A percentile compares a stretch with the other conserved stretches of the same genome.
phyloP scores from a whole-genome alignment of 768 basidiomycete genomes.

The Hypholoma sublateritium region DNA sequence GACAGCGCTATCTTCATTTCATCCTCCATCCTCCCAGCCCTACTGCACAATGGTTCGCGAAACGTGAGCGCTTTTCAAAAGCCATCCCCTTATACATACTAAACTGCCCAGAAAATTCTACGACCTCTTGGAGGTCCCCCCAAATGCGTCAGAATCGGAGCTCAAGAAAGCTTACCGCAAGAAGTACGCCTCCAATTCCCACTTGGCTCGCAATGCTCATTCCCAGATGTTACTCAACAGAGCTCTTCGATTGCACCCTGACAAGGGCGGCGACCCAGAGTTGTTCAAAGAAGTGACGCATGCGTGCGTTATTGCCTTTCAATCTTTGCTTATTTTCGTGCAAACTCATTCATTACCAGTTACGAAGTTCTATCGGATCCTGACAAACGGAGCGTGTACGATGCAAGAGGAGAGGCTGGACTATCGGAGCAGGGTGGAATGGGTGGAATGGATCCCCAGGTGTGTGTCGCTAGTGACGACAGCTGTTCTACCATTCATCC shows the following conservation, averaged over 20 bases:
- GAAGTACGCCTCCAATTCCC: conserved; percentile 51
- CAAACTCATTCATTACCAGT: conserved; percentile 36
- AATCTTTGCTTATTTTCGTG: neutral
- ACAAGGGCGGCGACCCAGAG: conserved; percentile 96
- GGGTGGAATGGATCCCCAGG: conserved; percentile 97
- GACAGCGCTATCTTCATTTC: conserved; percentile 18
- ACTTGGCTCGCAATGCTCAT: conserved; percentile 10
- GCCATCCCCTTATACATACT: conserved; percentile 2
- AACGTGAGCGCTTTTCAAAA: conserved; percentile 19
- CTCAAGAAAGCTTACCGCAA: conserved; percentile 96
- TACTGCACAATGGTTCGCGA: conserved; percentile 21
- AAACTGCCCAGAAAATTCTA: conserved; percentile 71
- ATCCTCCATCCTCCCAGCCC: conserved; percentile 14
- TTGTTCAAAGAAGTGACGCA: conserved; percentile 97
- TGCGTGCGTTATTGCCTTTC: conserved; percentile 59
- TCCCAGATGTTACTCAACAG: conserved; percentile 35
- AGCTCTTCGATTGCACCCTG: conserved; percentile 83
- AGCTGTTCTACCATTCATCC: conserved; percentile 2
- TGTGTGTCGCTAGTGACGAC: conserved; percentile 28
- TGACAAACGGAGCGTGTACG: conserved; percentile 80
- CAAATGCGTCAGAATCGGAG: conserved; percentile 77
- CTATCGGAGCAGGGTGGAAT: conserved; percentile 83
- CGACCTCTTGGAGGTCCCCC: conserved; percentile 85
- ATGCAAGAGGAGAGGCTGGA: conserved; percentile 91
- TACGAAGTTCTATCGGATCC: conserved; percentile 93